Evolutionary conservation across 1,284 basidiomycete species (phyloP), one percentile per base, ranked within the genome.

Genomic region (Cutaneotrichosporon arboriforme): DNA sequence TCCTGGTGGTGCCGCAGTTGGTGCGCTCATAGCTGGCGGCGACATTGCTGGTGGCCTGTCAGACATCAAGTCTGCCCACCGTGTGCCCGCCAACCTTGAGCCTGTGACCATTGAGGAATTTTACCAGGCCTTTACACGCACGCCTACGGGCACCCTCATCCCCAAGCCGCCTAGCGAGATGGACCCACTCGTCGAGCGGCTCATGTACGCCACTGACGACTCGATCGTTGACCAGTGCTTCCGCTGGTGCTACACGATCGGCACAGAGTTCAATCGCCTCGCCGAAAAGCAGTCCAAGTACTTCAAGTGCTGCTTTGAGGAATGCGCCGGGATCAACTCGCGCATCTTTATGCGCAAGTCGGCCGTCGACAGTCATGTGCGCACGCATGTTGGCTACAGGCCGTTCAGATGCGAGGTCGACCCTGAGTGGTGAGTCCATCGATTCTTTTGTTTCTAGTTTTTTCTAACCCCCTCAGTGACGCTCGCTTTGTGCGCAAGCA

Each of bases 221-320:
- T 26, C 46, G 15, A 34, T 54, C 22, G 57, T 59, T 31, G 57
- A 59, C 38, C 51, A 52, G 18, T 59, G 57, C 57, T 59, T 59
- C 57, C 51, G 57, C 12, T 53, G 39, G 51, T 59, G 57, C 54
- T 59, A 59, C 54, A 36, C 46, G 22, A 50, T 54, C 33, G 51
- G 50, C 36, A 51, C 44, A 14, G 57, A 59, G 51, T 59, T 47
- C 41, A 55, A 59, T 54, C 40, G 50, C 39, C 51, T 46, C 7
- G 57, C 57, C 3, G 51, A 59, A 39, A 59, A 59, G 54, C 54
- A 59, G 54, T 45, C 44, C 54, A 59, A 59, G 51, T 59, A 48
- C 49, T 59, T 59, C 57, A 52, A 52, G 36, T 59, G 57, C 57
- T 50, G 51, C 42, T 59, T 59, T 43, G 57, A 59, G 4, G 57